phyloP scores from a whole-genome alignment of 1,284 basidiomycete species.

The Apiotrichum gracile region DNA sequence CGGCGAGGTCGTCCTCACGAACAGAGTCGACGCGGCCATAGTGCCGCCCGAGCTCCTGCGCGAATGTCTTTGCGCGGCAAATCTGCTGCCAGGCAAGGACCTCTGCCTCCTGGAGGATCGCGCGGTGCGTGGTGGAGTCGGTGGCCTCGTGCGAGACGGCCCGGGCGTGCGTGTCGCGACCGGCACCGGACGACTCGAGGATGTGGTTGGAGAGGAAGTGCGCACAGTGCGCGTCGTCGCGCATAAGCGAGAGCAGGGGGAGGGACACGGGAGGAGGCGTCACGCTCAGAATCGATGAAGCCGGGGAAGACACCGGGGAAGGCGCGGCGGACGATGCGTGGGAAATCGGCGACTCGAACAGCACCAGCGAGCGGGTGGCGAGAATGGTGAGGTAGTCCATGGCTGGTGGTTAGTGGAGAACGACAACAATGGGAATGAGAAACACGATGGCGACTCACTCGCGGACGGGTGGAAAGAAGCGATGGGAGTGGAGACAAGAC shows the following conservation, averaged over 20 bases:
- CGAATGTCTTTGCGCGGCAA: slow-evolving; percentile 34
- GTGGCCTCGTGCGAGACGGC: background rate
- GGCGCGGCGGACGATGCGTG: background rate
- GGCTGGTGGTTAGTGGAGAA: too few species aligned
- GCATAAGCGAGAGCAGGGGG: slow-evolving; percentile 30
- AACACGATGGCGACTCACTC: too few species aligned
- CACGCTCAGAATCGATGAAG: slow-evolving; percentile 1
- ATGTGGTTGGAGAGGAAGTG: slow-evolving; percentile 36
- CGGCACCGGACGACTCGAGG: slow-evolving; percentile 10
- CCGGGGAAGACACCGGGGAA: slow-evolving; percentile 1
- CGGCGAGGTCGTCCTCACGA: slow-evolving; percentile 20
- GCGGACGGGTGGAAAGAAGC: too few species aligned
- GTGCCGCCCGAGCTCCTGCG: slow-evolving; percentile 27
- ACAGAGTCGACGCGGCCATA: slow-evolving; percentile 18
- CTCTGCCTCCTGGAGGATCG: slow-evolving; percentile 26
- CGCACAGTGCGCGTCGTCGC: slow-evolving; percentile 27
- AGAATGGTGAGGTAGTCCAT: slow-evolving; percentile 44
- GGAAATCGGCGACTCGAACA: slow-evolving; percentile 23
- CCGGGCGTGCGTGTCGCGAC: background rate
- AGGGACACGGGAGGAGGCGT: slow-evolving; percentile 26
- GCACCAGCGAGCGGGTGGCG: slow-evolving; percentile 30
- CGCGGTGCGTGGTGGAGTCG: background rate
- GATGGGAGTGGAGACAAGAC: too few species aligned
- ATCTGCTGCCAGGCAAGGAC: slow-evolving; percentile 37
- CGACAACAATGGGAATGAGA: too few species aligned